Base-by-base conservation (phyloP, 2,329 filamentous ascomycete genomes). In the Blastomyces parvus region DNA sequence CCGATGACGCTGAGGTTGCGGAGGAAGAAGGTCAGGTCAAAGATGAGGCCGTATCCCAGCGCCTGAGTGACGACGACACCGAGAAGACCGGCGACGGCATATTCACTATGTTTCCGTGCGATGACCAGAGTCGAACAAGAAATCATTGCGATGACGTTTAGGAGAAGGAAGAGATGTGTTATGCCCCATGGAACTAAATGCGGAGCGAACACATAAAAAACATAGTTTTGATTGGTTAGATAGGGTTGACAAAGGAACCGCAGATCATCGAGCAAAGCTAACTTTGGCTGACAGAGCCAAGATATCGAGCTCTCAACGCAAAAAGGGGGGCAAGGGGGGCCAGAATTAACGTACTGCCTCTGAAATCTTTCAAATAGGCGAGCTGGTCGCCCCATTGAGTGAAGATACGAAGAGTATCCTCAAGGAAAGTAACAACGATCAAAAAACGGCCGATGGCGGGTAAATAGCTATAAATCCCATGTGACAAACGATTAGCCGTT, bases 1-100 rank as follows among this genome's bases (percentile, higher is more conserved):
- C 94, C 94, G 82, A 97, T 93, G 72, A 99, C 94, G 68, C 91
- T 96, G 66, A 99, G 83, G 76, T 99, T 99, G 79, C 94, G 92
- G 68, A 99, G 88, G 87, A 99, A 99, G 84, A 99, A 99, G 86
- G 97, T 99, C 74, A 97, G 85, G 78, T 99, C 94, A 77, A 99
- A 97, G 77, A 99, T 96, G 66, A 99, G 85, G 64, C 94, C 94
- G 76, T 99, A 99, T 70, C 94, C 94, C 63, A 99, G 85, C 25
- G 93, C 94, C 79, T 99, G 94, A 42, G 91, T 88, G 66, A 99
- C 78, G 61, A 99, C 93, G 61, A 99, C 94, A 61, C 82, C 88
- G 76, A 97, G 89, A 67, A 99, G 88, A 66, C 93, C 94, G 66
- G 81, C 86, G 64, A 97, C 94, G 64, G 93, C 94, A 77, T 91